These are phyloP conservation scores for Daldinia concentrica DNA, from an alignment of 495 filamentous ascomycete genomes.

Conservation along the genomic window DNA sequence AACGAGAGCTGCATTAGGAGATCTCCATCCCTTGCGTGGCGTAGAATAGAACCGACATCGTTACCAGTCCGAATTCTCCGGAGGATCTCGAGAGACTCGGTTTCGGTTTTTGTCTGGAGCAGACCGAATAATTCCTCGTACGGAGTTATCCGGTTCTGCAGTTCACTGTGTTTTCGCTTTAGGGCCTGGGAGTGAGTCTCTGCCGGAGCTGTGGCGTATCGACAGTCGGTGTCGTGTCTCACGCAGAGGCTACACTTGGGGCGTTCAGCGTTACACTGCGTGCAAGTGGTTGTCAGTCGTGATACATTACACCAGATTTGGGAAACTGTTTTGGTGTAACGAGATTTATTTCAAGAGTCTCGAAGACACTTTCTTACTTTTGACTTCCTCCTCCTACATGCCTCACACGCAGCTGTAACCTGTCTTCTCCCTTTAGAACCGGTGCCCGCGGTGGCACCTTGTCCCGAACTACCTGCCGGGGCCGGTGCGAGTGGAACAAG, in stretches of 20 bases:
- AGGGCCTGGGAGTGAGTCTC: constrained; percentile 55
- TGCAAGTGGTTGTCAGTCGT: constrained; percentile 11
- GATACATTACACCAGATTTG: constrained; percentile 11
- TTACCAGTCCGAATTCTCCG: constrained; percentile 51
- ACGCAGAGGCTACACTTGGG: constrained; percentile 51
- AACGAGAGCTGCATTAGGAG: constrained; percentile 51
- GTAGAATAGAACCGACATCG: constrained; percentile 48
- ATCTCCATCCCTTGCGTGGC: constrained; percentile 52
- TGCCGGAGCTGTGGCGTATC: constrained; percentile 50
- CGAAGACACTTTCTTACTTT: constrained; percentile 50
- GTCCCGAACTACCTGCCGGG: constrained; percentile 19
- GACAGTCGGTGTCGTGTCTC: constrained; percentile 48
- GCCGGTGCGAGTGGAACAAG: constrained; percentile 33
- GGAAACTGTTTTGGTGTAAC: neutral
- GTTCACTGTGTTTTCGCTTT: constrained; percentile 53
- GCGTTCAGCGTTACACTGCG: constrained; percentile 52
- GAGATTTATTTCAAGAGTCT: neutral
- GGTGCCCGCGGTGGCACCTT: constrained; percentile 9
- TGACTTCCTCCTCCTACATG: constrained; percentile 64
- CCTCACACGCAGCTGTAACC: constrained; percentile 63
- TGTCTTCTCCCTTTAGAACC: constrained; percentile 48
- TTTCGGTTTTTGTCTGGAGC: constrained; percentile 45
- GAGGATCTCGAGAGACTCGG: constrained; percentile 50
- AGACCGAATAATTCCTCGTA: constrained; percentile 51
- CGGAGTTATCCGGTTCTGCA: constrained; percentile 46